These are phyloP conservation scores for Diaporthe vaccinii DNA, from an alignment of 2,329 filamentous ascomycete genomes.

Conservation along the genomic window DNA sequence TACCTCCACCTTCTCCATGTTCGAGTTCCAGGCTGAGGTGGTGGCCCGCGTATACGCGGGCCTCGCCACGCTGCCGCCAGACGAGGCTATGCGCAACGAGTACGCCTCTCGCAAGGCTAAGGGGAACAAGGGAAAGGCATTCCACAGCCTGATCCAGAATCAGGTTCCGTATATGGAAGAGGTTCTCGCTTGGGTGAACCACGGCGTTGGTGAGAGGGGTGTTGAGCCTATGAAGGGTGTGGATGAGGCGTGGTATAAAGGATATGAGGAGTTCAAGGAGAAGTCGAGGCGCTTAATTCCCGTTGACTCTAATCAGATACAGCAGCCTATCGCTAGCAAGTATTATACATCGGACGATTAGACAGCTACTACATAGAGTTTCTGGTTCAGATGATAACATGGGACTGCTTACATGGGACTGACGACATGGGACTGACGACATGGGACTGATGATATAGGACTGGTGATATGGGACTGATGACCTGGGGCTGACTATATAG, in stretches of 20 bases:
- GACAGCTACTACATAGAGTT: not conserved
- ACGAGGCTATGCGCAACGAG: conserved; percentile 54
- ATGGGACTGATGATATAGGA: not conserved
- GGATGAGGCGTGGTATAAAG: conserved; percentile 49
- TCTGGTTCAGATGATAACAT: not conserved
- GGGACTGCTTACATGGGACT: not conserved
- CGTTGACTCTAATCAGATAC: conserved; percentile 28
- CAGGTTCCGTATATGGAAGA: conserved; percentile 49
- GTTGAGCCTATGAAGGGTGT: conserved; percentile 49
- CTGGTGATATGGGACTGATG: not conserved
- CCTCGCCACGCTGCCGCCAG: conserved; percentile 59
- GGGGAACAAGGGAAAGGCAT: conserved; percentile 52
- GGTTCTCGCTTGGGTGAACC: conserved; percentile 43
- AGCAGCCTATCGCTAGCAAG: conserved; percentile 40
- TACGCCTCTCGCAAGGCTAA: conserved; percentile 49
- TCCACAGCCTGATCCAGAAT: conserved; percentile 52
- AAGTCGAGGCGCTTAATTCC: conserved; percentile 37
- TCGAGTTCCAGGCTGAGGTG: conserved; percentile 77
- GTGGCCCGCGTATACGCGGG: conserved; percentile 70
- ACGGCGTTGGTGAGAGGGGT: conserved; percentile 44
- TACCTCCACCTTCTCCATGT: conserved; percentile 76
- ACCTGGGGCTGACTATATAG: not conserved
- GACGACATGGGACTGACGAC: no score
- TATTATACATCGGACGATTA: conserved; percentile 35
- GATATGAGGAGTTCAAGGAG: conserved; percentile 43